These are phyloP conservation scores for Alternaria sp. DNA, from an alignment of 2,329 filamentous ascomycete species.

Conservation along the genomic window DNA sequence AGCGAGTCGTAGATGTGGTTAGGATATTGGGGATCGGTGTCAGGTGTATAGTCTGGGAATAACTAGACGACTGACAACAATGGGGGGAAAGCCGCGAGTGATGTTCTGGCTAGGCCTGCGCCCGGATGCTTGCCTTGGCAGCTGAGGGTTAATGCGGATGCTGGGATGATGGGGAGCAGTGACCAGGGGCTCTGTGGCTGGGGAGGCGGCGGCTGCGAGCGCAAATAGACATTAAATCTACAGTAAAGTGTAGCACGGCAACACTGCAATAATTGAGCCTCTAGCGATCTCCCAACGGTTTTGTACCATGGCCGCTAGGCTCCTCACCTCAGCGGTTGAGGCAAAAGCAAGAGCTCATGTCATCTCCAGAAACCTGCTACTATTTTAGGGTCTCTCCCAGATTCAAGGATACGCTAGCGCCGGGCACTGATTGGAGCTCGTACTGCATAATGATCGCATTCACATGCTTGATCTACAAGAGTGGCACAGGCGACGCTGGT, in stretches of 20 bases:
- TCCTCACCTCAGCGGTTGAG: constrained; percentile 27
- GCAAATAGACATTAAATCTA: background rate
- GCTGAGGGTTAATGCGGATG: constrained; percentile 29
- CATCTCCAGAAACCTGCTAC: constrained; percentile 32
- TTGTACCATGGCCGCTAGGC: background rate
- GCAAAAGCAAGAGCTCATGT: constrained; percentile 18
- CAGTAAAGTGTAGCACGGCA: background rate
- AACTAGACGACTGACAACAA: constrained; percentile 7
- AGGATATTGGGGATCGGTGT: constrained; percentile 1
- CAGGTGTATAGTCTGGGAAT: constrained; percentile 8
- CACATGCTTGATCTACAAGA: constrained; percentile 15
- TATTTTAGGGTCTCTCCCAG: constrained; percentile 30
- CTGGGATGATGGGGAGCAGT: constrained; percentile 29
- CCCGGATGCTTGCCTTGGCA: constrained; percentile 35
- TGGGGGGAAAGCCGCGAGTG: constrained; percentile 13
- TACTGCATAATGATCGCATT: constrained; percentile 23
- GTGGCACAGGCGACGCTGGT: constrained; percentile 9
- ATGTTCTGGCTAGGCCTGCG: constrained; percentile 30
- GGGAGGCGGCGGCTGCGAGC: background rate
- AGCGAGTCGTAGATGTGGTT: constrained; percentile 16
- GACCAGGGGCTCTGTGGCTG: constrained; percentile 29
- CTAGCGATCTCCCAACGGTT: background rate
- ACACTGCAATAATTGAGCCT: background rate
- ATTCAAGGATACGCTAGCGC: constrained; percentile 27
- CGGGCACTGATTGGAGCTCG: constrained; percentile 22